A percentile compares a stretch with the other conserved stretches of the same genome.
These are phyloP conservation scores for Fusarium armeniacum DNA, from an alignment of 2,329 filamentous ascomycete genomes.

Conservation along the genomic window DNA sequence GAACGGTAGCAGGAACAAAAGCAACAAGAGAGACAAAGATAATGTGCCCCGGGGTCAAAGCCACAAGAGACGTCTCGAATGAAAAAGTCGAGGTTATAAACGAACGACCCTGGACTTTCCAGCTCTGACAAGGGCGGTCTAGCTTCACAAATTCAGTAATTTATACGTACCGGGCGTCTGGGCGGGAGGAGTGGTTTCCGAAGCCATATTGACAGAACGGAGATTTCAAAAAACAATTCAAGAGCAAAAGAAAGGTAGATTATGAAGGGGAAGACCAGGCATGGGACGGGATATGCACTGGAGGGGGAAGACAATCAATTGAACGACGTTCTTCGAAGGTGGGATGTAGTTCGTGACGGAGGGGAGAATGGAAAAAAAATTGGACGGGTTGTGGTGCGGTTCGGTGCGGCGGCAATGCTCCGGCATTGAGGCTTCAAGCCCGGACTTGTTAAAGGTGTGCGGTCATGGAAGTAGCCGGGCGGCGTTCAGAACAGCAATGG, in stretches of 20 bases:
- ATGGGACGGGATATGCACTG: constrained; percentile 51
- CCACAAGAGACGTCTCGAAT: constrained; percentile 24
- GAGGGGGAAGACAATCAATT: constrained; percentile 46
- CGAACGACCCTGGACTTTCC: constrained; percentile 35
- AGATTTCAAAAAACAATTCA: constrained; percentile 34
- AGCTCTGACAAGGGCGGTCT: constrained; percentile 43
- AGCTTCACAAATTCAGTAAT: constrained; percentile 27
- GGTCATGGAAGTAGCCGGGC: constrained; percentile 29
- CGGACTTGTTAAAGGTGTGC: constrained; percentile 8
- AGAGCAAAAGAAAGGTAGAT: constrained; percentile 34
- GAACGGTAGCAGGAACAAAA: background rate
- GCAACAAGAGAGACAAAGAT: background rate
- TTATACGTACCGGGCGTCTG: constrained; percentile 48
- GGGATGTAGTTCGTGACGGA: constrained; percentile 43
- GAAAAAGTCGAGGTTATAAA: constrained; percentile 13
- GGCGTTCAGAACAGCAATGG: constrained; percentile 23
- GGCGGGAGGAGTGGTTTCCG: constrained; percentile 50
- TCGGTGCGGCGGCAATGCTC: constrained; percentile 50
- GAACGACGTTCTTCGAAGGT: constrained; percentile 45
- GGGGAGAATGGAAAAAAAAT: constrained; percentile 50
- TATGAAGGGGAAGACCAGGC: constrained; percentile 44
- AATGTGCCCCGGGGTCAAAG: constrained; percentile 2
- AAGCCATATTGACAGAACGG: constrained; percentile 53
- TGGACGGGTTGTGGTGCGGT: constrained; percentile 43
- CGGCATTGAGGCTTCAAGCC: constrained; percentile 39